These are phyloP conservation scores for Tolypocladium sp. DNA, from an alignment of 2,329 filamentous ascomycete species.

Conservation along the genomic window DNA sequence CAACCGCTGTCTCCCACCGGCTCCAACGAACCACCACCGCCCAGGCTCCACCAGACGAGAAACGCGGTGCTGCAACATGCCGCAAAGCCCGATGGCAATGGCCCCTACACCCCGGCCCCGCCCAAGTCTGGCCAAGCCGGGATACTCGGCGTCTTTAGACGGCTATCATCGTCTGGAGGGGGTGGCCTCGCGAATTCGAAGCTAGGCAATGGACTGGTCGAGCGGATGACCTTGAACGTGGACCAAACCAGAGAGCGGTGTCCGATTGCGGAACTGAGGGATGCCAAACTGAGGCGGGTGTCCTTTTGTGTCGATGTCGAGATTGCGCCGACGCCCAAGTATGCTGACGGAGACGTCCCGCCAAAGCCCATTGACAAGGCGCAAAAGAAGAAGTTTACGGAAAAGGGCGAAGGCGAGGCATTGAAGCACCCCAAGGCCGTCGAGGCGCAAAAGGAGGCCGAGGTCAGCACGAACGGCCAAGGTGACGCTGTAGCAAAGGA, in stretches of 20 bases:
- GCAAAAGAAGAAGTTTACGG: conserved; percentile 53
- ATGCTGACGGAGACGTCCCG: conserved; percentile 50
- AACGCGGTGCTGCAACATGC: conserved; percentile 53
- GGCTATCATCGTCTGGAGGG: conserved; percentile 62
- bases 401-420: conserved; percentile 66
- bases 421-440: conserved; percentile 56
- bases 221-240: conserved; percentile 75
- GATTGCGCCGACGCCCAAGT: conserved; percentile 79
- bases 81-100: conserved; percentile 45
- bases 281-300: conserved; percentile 74
- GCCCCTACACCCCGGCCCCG: conserved; percentile 65
- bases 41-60: conserved; percentile 40
- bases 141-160: conserved; percentile 74
- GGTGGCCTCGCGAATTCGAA: conserved; percentile 18
- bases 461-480: conserved; percentile 8
- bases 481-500: neutral
- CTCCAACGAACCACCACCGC: conserved; percentile 32
- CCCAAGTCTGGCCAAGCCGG: conserved; percentile 60
- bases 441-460: conserved; percentile 37
- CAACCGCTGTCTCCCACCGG: conserved; percentile 13
- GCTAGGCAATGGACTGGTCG: conserved; percentile 58
- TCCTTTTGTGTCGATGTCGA: conserved; percentile 97
- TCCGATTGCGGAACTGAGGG: conserved; percentile 67
- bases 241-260: conserved; percentile 74
- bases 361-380: conserved; percentile 33